phyloP scores from a whole-genome alignment of 2,329 filamentous ascomycete species.

The Pyrenophora teres region DNA sequence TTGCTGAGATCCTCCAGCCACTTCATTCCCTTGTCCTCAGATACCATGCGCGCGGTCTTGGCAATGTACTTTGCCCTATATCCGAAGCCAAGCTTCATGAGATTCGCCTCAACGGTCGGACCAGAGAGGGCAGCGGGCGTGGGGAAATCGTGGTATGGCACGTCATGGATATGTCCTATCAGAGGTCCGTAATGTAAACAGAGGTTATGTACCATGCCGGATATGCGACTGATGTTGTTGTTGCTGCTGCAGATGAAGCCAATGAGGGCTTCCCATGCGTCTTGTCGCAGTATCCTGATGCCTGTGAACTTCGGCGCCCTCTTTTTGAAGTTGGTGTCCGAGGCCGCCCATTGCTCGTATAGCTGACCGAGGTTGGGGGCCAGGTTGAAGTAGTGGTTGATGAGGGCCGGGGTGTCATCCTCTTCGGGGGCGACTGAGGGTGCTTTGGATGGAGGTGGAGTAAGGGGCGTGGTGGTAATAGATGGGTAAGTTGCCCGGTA shows the following conservation, averaged over 20 bases:
- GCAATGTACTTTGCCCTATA: conserved; percentile 94
- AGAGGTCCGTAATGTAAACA: conserved; percentile 83
- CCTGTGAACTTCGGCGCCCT: conserved; percentile 87
- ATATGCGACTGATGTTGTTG: conserved; percentile 95
- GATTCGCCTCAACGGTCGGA: conserved; percentile 74
- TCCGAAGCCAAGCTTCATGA: conserved; percentile 86
- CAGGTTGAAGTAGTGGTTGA: conserved; percentile 88
- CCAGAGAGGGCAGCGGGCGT: conserved; percentile 72
- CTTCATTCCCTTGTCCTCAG: conserved; percentile 64
- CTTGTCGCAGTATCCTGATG: conserved; percentile 89
- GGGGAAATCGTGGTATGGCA: conserved; percentile 87
- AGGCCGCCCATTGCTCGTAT: conserved; percentile 84
- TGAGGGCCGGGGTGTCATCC: conserved; percentile 76
- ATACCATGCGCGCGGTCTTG: conserved; percentile 78
- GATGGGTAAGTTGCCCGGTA: conserved; percentile 72
- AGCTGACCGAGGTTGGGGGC: conserved; percentile 73
- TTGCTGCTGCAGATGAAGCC: conserved; percentile 99
- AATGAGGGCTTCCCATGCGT: conserved; percentile 92
- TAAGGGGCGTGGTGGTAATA: conserved; percentile 42
- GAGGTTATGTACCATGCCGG: conserved; percentile 93
- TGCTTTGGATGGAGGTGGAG: conserved; percentile 46
- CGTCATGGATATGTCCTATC: conserved; percentile 70
- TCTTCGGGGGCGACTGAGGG: conserved; percentile 38
- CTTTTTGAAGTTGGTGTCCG: conserved; percentile 85
- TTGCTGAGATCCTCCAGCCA: conserved; percentile 85